phyloP scores from a whole-genome alignment of 495 filamentous ascomycete genomes.

The Penicillium cataractarum region DNA sequence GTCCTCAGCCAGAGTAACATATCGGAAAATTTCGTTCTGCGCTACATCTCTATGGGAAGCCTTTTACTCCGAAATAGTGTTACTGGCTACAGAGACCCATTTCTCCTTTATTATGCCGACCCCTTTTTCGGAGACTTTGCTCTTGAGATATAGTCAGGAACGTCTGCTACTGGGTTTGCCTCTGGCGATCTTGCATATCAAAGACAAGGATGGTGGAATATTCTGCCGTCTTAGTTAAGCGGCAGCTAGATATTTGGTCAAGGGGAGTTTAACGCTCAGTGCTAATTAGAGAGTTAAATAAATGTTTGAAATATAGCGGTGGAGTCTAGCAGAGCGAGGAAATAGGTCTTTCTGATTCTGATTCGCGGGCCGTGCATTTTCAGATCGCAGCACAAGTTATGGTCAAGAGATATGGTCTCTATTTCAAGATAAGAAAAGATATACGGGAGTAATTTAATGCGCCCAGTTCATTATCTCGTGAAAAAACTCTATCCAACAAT shows the following conservation, averaged over 20 bases:
- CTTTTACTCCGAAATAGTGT: background rate
- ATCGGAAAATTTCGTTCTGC: background rate
- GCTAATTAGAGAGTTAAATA: background rate
- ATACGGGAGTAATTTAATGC: background rate
- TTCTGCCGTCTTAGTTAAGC: background rate
- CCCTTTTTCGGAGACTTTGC: background rate
- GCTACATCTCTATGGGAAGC: background rate
- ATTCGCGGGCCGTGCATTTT: background rate
- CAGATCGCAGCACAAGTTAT: background rate
- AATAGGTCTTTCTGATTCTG: background rate
- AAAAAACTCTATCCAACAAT: background rate
- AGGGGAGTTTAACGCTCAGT: background rate
- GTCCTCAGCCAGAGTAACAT: background rate
- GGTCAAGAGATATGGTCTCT: background rate
- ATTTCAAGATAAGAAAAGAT: background rate
- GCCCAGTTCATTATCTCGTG: background rate
- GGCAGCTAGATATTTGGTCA: background rate
- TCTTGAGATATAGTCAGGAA: background rate
- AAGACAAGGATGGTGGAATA: background rate
- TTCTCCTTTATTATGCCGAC: background rate
- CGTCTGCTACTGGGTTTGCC: background rate
- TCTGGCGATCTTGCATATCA: background rate
- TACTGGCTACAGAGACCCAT: background rate
- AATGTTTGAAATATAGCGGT: background rate
- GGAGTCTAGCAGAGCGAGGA: background rate